Percentiles rank a stretch among this genome's conserved stretches.
phyloP scores from a whole-genome alignment of 306 rosid genomes.

The Delonix regia region DNA sequence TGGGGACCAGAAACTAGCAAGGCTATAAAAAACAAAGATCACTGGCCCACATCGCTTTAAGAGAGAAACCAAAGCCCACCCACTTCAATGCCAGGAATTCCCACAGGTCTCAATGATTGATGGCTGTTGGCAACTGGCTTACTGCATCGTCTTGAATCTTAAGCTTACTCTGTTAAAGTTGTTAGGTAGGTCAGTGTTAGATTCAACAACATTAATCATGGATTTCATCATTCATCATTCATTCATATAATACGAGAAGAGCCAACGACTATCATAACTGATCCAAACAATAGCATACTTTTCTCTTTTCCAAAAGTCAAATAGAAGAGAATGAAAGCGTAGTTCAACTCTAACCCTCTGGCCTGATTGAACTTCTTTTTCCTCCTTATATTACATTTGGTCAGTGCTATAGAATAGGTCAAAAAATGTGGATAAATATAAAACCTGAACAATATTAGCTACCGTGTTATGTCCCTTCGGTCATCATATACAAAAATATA shows the following conservation, averaged over 20 bases:
- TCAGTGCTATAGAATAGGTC: not conserved
- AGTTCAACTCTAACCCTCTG: slow-evolving; percentile 9
- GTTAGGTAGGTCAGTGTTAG: slow-evolving; percentile 40
- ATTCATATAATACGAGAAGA: slow-evolving; percentile 22
- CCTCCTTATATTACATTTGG: not conserved
- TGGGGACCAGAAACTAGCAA: slow-evolving; percentile 27
- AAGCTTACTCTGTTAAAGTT: slow-evolving; percentile 52
- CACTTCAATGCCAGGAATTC: slow-evolving; percentile 54
- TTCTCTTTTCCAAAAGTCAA: slow-evolving; percentile 3
- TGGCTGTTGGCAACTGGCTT: slow-evolving; percentile 46
- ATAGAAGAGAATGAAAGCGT: not conserved
- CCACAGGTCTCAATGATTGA: slow-evolving; percentile 53
- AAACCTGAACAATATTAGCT: slow-evolving; percentile 4
- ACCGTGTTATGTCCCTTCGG: slow-evolving; percentile 17
- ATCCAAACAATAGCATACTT: slow-evolving; percentile 15
- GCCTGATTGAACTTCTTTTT: not conserved
- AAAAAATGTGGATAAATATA: slow-evolving; percentile 24
- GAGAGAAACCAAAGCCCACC: slow-evolving; percentile 35
- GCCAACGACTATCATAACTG: not conserved
- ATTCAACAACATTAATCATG: slow-evolving; percentile 37
- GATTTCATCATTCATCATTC: slow-evolving; percentile 36
- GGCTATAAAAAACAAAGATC: slow-evolving; percentile 32
- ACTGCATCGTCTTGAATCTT: slow-evolving; percentile 44
- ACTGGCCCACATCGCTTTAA: slow-evolving; percentile 43
- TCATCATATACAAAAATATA: slow-evolving; percentile 10